Percentiles rank a stretch among this genome's conserved stretches.
These are phyloP conservation scores for Ophiorrhiza pumila DNA, from an alignment of 257 asterid genomes.

Conservation along the genomic window DNA sequence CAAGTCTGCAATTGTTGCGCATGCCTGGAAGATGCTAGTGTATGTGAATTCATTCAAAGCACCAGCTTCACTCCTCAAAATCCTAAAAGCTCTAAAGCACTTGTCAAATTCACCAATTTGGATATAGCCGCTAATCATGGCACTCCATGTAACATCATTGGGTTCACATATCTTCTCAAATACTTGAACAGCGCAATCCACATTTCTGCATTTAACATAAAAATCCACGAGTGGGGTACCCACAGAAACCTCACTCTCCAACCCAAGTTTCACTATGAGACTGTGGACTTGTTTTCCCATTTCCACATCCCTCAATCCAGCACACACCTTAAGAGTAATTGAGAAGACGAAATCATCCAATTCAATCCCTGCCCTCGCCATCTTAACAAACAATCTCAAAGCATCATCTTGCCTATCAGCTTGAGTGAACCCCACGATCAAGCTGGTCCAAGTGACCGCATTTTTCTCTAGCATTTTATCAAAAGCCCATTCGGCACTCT, in stretches of 20 bases:
- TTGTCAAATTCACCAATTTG: conserved; percentile 44
- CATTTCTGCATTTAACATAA: conserved; percentile 40
- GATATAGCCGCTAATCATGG: conserved; percentile 45
- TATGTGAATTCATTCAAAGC: conserved; percentile 43
- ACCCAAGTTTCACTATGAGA: conserved; percentile 35
- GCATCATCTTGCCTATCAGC: conserved; percentile 42
- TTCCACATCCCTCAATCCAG: conserved; percentile 31
- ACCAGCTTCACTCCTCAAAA: conserved; percentile 37
- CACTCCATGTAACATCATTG: conserved; percentile 64
- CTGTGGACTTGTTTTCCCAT: conserved; percentile 46
- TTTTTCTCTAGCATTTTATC: conserved; percentile 38
- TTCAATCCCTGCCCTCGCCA: conserved; percentile 33
- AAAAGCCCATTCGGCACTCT: conserved; percentile 33
- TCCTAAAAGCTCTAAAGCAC: conserved; percentile 35
- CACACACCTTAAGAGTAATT: conserved; percentile 46
- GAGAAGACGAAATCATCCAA: conserved; percentile 48
- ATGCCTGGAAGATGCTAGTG: conserved; percentile 53
- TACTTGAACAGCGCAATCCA: conserved; percentile 37
- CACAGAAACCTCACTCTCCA: conserved; percentile 40
- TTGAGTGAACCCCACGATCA: conserved; percentile 53
- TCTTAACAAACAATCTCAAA: conserved; percentile 29
- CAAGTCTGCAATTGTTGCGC: conserved; percentile 42
- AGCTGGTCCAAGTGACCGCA: conserved; percentile 41
- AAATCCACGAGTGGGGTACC: conserved; percentile 60
- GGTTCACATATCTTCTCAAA: conserved; percentile 44